phyloP scores from a whole-genome alignment of 176 grass and related monocot genomes.

The Bothriochloa decipiens region DNA sequence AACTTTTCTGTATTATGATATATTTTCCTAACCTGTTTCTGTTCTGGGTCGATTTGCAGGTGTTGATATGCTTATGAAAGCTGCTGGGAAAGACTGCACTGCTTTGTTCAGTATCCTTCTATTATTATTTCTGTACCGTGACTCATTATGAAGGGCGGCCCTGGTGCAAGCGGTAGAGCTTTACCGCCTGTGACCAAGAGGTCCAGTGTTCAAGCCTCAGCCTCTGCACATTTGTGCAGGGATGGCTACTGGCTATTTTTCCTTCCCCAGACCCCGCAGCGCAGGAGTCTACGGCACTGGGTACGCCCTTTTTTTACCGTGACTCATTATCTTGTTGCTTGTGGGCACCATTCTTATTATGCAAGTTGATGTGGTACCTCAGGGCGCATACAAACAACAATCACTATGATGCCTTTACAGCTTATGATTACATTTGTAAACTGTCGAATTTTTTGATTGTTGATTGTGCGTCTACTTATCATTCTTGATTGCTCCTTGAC shows the following conservation, averaged over 20 bases:
- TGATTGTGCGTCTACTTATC: not conserved
- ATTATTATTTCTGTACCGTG: constrained; percentile 14
- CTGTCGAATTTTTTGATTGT: not conserved
- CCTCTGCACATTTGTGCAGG: too few species aligned
- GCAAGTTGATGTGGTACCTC: not conserved
- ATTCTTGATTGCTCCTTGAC: constrained; percentile 58
- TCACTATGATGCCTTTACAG: not conserved
- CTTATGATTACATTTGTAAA: not conserved
- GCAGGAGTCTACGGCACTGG: too few species aligned
- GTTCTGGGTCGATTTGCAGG: constrained; percentile 56
- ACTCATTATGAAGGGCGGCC: too few species aligned
- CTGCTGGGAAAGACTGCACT: constrained; percentile 88
- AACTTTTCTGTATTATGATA: constrained; percentile 17
- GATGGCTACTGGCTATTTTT: too few species aligned
- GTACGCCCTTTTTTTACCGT: too few species aligned
- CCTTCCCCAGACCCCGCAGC: too few species aligned
- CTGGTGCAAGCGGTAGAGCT: too few species aligned
- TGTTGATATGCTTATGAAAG: constrained; percentile 97
- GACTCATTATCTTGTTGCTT: constrained; percentile 6
- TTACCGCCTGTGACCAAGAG: too few species aligned
- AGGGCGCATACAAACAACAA: not conserved
- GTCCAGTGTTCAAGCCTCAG: too few species aligned
- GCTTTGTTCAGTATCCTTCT: constrained; percentile 97
- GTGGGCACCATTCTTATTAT: constrained; percentile 7
- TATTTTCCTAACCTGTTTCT: constrained; percentile 21